Evolutionary conservation across 495 filamentous ascomycete genomes (phyloP), one percentile per base, ranked within the genome.

Genomic region (Pseudoneurospora amorphoporcata): DNA sequence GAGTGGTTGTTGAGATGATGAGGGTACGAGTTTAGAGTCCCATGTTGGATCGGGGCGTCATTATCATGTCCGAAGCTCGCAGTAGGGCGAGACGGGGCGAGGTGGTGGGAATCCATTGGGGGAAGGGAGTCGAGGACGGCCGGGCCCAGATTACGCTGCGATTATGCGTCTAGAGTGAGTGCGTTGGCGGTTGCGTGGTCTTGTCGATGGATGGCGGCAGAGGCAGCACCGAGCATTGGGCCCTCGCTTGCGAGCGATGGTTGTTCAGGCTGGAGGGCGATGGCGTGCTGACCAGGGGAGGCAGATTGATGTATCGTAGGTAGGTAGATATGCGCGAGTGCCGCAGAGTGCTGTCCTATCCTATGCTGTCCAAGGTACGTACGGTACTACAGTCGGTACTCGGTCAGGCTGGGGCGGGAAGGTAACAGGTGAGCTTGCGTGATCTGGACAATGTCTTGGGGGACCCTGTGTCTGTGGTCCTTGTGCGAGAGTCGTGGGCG

Each of bases 281-380:
- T 81, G 68, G 78, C 79, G 79, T 81, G 79, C 79, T 81, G 73
- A 53, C 73, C 74, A 70, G 75, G 74, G 69, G 69, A 42, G 70
- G 42, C 37, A 72, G 73, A 35, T 69, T 69, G 72, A 39, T 73
- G 41, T 65, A 71, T 47, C 17, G 37, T 68, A 73, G 61, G 37
- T 68, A 73, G 61, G 39, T 72, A 19, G 74, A 3, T 37, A 37
- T 37, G 61, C 72, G 72, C 72, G 41, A 65, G 32, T 70, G 43
- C 43, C 43, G 47, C 79, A 71, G 73, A 71, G 73, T 58, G 74
- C 69, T 73, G 75, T 72, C 73, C 75, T 71, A 69, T 71, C 68
- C 73, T 65, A 41, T 70, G 12, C 39, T 6, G 41, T 58, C 37
- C 5, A 39, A 69, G 39, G 71, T 68, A 72, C 32, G 17, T n/a